Evolutionary conservation across 2,329 filamentous ascomycete genomes (phyloP).

Genomic region (Phialocephala subalpina): DNA sequence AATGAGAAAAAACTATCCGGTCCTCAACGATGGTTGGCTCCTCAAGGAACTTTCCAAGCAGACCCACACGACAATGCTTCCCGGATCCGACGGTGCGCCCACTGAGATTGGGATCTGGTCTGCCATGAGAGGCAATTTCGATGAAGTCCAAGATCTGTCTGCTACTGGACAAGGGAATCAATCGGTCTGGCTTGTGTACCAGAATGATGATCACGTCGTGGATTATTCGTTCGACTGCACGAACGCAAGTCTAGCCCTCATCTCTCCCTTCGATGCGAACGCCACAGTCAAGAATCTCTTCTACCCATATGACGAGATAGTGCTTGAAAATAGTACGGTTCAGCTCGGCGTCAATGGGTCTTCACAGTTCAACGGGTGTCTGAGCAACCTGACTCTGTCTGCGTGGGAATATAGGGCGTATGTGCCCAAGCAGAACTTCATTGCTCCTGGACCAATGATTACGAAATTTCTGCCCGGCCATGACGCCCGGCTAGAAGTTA

Average conservation of each 20-base stretch:
- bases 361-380: neutral
- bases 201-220: neutral
- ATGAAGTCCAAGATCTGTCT: slow-evolving; percentile 1
- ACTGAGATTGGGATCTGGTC: neutral
- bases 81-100: neutral
- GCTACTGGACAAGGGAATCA: neutral
- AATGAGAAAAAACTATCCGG: slow-evolving; percentile 8
- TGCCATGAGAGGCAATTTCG: slow-evolving; percentile 5
- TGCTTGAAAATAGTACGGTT: neutral
- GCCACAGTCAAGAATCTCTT: slow-evolving; percentile 8
- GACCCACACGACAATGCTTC: neutral
- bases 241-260: neutral
- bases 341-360: neutral
- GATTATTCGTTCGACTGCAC: slow-evolving; percentile 1
- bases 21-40: neutral
- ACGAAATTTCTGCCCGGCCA: slow-evolving; percentile 1
- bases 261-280: neutral
- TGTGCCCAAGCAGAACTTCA: neutral
- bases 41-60: neutral
- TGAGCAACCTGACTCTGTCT: slow-evolving; percentile 1
- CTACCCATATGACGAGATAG: slow-evolving; percentile 5
- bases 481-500: neutral
- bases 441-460: slow-evolving; percentile 7
- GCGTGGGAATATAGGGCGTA: neutral
- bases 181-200: slow-evolving; percentile 5